These are phyloP conservation scores for Sporothrix dimorphospora DNA, from an alignment of 2,329 filamentous ascomycete genomes.

Conservation along the genomic window DNA sequence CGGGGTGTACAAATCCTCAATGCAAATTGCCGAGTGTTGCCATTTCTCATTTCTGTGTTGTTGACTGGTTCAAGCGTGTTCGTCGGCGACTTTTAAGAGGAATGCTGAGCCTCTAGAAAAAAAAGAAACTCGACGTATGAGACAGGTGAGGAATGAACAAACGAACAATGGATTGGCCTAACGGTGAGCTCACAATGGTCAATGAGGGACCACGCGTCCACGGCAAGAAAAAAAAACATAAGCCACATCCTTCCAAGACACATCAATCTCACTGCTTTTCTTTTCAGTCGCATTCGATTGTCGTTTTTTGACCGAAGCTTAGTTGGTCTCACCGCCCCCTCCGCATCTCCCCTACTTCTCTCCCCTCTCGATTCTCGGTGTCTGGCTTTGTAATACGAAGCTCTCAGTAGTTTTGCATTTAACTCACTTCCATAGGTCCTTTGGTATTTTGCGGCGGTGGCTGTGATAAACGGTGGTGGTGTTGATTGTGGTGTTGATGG, in stretches of 20 bases:
- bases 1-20: background rate
- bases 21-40: background rate
- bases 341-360: background rate
- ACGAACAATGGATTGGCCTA: background rate
- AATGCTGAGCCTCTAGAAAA: background rate
- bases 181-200: background rate
- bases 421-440: background rate
- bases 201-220: background rate
- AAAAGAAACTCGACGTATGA: background rate
- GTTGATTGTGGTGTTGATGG: background rate
- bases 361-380: background rate
- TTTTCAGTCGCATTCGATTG: background rate
- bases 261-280: conserved; percentile 7
- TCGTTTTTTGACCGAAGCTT: background rate
- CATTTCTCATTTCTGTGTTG: too few species aligned
- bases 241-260: background rate
- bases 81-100: background rate
- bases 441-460: background rate
- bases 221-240: background rate
- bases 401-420: background rate
- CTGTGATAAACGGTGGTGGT: background rate
- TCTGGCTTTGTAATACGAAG: background rate
- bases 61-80: too few species aligned
- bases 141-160: background rate
- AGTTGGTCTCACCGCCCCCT: background rate